phyloP scores from a whole-genome alignment of 2,329 filamentous ascomycete genomes.

The Didymella sp. region DNA sequence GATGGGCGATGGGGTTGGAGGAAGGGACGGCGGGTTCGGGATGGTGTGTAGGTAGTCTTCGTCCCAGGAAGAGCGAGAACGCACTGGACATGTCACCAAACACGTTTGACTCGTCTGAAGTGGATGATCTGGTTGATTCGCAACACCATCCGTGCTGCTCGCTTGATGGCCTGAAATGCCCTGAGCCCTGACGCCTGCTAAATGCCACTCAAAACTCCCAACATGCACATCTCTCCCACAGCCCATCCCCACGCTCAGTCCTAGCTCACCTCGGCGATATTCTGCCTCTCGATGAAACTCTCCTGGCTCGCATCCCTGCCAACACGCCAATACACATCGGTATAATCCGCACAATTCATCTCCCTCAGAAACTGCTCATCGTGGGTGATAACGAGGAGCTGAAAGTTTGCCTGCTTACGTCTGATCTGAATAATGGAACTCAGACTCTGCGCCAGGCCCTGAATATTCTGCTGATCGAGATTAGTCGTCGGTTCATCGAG shows the following conservation, averaged over 20 bases:
- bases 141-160: no score
- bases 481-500: constrained; percentile 98
- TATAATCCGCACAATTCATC: constrained; percentile 94
- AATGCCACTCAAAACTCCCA: neutral
- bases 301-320: constrained; percentile 84
- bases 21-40: no score
- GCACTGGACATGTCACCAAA: no score
- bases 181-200: neutral
- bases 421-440: constrained; percentile 86
- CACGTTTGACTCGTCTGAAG: no score
- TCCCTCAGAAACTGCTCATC: constrained; percentile 93
- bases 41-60: no score
- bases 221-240: neutral
- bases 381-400: constrained; percentile 98
- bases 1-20: no score
- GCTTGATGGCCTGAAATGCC: no score
- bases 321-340: constrained; percentile 89
- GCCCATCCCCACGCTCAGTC: neutral
- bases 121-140: no score
- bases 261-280: constrained; percentile 47
- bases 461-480: constrained; percentile 93
- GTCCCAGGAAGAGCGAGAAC: no score
- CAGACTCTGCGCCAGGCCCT: constrained; percentile 81
- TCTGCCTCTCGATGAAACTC: constrained; percentile 76
- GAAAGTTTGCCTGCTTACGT: constrained; percentile 89